Evolutionary conservation across 441 rosid genomes (phyloP), one percentile per base, ranked within the genome.

Genomic region (Populus hybrid): DNA sequence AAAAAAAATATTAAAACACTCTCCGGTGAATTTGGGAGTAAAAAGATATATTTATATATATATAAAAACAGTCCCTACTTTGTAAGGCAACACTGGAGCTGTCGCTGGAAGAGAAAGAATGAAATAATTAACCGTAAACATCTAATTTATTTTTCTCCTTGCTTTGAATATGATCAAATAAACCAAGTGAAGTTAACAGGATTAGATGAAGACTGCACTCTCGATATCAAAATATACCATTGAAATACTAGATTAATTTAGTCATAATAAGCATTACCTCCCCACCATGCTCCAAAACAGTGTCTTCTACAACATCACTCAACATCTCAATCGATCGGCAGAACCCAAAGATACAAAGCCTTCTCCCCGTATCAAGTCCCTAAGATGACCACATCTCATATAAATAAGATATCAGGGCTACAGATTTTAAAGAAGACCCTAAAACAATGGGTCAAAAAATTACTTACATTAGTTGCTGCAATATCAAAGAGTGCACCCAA

Each of bases 301-400:
- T 90, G 75, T 92, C 99, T 85, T 92, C 94, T 67, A 95, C 96
- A 50, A 92, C 96, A 87, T 95, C 98, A 78, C 93, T 93, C 57
- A 95, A 89, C 99, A 95, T 95, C 85, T 95, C 98, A 81, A 95
- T 83, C 30, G 99, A 95, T 53, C 98, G 97, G 84, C 99, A 93
- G 80, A 90, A 95, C 21, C 99, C 99, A 83, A 85, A 87, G 53
- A 95, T 95, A 83, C 98, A 95, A 26, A 95, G 91, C 82, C 95
- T 86, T 89, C 98, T 89, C 77, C 98, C 97, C 89, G 70, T 85
- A 83, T 95, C 98, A 75, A 92, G 96, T 77, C 99, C 99, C 99
- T 92, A 79, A 26, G 59, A 74, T 53, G 50, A 80, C 16, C 73
- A 78, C 61, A 81, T 32, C 28, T 57, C 59, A 26, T 36, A 53